phyloP scores from a whole-genome alignment of 169 alveolate genomes.

The Plasmodium vinckei region DNA sequence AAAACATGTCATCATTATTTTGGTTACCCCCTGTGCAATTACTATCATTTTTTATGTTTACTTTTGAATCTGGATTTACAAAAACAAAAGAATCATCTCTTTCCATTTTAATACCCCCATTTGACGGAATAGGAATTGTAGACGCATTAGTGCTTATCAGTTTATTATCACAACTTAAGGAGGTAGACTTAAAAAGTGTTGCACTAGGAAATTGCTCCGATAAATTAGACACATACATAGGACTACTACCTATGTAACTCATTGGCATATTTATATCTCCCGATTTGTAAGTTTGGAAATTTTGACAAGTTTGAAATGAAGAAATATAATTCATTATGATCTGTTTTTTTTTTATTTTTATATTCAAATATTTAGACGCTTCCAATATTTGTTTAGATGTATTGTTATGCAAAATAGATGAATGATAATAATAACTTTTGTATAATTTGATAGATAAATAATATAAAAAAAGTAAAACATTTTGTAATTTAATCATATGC shows the following conservation, averaged over 20 bases:
- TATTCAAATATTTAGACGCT: slow-evolving; percentile 64
- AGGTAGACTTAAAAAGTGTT: not conserved
- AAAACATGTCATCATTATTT: slow-evolving; percentile 65
- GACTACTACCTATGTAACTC: not conserved
- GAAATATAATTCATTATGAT: slow-evolving; percentile 4
- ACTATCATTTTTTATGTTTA: not conserved
- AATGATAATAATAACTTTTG: slow-evolving; percentile 54
- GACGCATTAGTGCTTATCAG: not conserved
- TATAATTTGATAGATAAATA: slow-evolving; percentile 36
- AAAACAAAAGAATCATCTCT: not conserved
- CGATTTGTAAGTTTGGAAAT: not conserved
- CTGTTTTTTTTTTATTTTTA: slow-evolving; percentile 31
- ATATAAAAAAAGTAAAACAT: slow-evolving; percentile 27
- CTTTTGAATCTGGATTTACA: not conserved
- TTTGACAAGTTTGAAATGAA: not conserved
- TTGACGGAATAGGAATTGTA: not conserved
- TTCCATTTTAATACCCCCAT: not conserved
- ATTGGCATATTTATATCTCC: not conserved
- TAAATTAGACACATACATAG: not conserved
- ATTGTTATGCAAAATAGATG: slow-evolving; percentile 53
- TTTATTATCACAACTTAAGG: not conserved
- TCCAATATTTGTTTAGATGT: slow-evolving; percentile 57
- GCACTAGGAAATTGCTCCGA: not conserved
- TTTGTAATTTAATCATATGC: slow-evolving; percentile 36
- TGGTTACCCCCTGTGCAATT: not conserved